These are phyloP conservation scores for Blastocystis sp. DNA, from an alignment of 352 stramenopile genomes.

Conservation along the genomic window DNA sequence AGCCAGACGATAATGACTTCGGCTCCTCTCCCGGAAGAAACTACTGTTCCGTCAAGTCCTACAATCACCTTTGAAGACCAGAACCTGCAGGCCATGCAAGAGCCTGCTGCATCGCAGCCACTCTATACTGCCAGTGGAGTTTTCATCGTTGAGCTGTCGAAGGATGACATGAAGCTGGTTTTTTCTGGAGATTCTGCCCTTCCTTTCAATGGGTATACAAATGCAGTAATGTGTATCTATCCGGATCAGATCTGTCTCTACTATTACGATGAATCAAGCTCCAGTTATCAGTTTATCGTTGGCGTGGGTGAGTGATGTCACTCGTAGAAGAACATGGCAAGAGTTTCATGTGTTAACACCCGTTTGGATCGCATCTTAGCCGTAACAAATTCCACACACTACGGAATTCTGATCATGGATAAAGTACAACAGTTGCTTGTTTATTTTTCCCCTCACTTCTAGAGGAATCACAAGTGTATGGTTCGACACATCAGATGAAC, in stretches of 20 bases:
- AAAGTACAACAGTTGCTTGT: neutral
- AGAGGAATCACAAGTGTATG: constrained; percentile 35
- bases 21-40: neutral
- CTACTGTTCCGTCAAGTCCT: neutral
- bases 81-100: neutral
- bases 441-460: neutral
- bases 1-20: neutral
- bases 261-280: neutral
- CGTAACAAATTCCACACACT: neutral
- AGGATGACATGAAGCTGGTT: constrained; percentile 49
- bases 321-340: neutral
- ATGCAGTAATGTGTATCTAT: constrained; percentile 29
- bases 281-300: constrained; percentile 33
- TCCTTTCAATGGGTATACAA: neutral
- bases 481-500: neutral
- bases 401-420: constrained; percentile 57
- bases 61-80: neutral
- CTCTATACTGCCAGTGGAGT: constrained; percentile 29
- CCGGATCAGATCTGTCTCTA: constrained; percentile 22
- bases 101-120: neutral
- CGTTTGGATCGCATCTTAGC: constrained; percentile 8
- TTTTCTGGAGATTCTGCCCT: neutral
- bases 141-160: neutral
- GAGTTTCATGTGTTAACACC: constrained; percentile 10
- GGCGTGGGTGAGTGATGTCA: too few species aligned